Conservation (phyloP, 495 filamentous ascomycete species). For the Usnea hakonensis region DNA sequence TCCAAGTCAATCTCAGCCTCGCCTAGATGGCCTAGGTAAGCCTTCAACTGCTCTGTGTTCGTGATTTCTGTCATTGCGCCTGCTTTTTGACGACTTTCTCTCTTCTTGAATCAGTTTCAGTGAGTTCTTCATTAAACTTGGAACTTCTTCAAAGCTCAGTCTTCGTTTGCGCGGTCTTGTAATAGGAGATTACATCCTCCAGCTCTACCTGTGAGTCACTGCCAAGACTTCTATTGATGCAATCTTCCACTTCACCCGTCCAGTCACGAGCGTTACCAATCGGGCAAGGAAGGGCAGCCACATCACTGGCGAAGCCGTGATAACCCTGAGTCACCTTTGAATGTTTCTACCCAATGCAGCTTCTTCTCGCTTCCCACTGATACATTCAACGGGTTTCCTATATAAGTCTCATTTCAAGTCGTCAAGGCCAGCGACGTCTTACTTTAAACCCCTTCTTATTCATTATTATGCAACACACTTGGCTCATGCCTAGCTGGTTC, state of each 20-base stretch:
- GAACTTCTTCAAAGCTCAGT: background rate
- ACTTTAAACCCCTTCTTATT: too few relatives aligned
- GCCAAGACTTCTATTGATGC: background rate
- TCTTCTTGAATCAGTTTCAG: background rate
- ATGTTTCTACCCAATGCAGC: background rate
- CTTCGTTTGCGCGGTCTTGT: background rate
- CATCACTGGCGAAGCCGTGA: background rate
- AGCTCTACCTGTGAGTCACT: background rate
- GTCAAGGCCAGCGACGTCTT: too few relatives aligned
- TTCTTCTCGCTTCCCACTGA: background rate
- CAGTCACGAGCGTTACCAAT: background rate
- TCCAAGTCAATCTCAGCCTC: background rate
- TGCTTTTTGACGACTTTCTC: background rate
- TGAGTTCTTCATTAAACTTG: background rate
- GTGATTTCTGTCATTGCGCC: constrained; percentile 4
- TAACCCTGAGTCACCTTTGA: background rate
- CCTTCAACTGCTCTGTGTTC: constrained; percentile 8
- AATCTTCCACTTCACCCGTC: background rate
- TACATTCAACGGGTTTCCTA: background rate
- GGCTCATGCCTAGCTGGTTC: too few relatives aligned
- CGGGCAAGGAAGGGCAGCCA: background rate
- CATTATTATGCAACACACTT: too few relatives aligned
- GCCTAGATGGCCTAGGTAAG: constrained; percentile 1
- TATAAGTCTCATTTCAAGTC: background rate
- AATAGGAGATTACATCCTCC: background rate